Evolutionary conservation across 345 rosid species (phyloP).

Genomic region (Populus pruinosa): DNA sequence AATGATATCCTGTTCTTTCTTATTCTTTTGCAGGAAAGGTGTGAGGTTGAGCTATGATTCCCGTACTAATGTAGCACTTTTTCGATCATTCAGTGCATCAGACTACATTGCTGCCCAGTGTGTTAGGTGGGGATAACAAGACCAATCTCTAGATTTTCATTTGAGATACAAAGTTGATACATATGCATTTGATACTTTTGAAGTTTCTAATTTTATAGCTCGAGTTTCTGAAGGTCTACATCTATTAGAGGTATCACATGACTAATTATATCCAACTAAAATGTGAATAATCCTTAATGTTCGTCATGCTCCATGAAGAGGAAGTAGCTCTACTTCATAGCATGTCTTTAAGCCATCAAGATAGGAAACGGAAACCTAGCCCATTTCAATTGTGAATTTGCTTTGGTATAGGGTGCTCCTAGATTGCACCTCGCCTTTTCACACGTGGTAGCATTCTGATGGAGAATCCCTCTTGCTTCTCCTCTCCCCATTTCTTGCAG

Average conservation of each 20-base stretch:
- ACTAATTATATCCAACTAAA: neutral
- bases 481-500: too few species aligned
- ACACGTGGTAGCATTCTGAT: too few species aligned
- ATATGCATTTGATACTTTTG: neutral
- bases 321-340: neutral
- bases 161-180: neutral
- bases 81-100: conserved; percentile 70
- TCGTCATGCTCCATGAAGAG: neutral
- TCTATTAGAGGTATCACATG: neutral
- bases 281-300: neutral
- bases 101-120: conserved; percentile 76
- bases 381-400: too few species aligned
- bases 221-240: neutral
- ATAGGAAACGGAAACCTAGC: neutral
- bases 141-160: neutral
- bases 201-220: conserved; percentile 3
- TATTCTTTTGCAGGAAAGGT: conserved; percentile 50
- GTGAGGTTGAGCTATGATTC: conserved; percentile 53
- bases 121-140: conserved; percentile 44
- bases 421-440: too few species aligned
- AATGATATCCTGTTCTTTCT: conserved; percentile 5
- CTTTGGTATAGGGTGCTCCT: too few species aligned
- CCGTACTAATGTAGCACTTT: conserved; percentile 63
- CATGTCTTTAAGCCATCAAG: neutral
- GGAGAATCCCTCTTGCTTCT: too few species aligned